These are phyloP conservation scores for Teratosphaeria gauchensis DNA, from an alignment of 2,329 filamentous ascomycete genomes.

Conservation along the genomic window DNA sequence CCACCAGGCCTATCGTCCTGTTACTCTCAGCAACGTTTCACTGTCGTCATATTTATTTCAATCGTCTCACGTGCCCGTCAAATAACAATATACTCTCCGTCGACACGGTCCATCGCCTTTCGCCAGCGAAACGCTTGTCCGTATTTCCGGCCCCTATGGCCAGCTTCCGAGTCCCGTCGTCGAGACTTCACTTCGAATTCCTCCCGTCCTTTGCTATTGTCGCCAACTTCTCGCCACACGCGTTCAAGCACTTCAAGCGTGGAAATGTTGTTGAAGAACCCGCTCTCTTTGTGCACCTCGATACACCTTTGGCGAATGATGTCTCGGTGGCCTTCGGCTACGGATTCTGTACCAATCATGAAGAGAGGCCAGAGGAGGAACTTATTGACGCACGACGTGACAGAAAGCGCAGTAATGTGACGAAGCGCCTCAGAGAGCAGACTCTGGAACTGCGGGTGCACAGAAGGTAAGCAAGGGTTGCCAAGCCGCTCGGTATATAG, in stretches of 20 bases:
- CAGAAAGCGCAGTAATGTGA: slow-evolving; percentile 70
- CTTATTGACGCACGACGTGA: slow-evolving; percentile 65
- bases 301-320: slow-evolving; percentile 71
- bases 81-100: slow-evolving; percentile 44
- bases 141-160: slow-evolving; percentile 10
- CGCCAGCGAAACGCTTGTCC: slow-evolving; percentile 40
- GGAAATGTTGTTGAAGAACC: slow-evolving; percentile 87
- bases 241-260: slow-evolving; percentile 78
- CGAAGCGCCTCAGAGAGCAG: slow-evolving; percentile 73
- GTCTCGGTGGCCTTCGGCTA: slow-evolving; percentile 67
- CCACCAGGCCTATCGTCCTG: too few relatives aligned
- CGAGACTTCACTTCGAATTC: slow-evolving; percentile 19
- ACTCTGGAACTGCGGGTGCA: slow-evolving; percentile 69
- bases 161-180: slow-evolving; percentile 17
- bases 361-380: slow-evolving; percentile 92
- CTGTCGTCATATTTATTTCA: too few relatives aligned
- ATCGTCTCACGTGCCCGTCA: slow-evolving; percentile 19
- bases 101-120: slow-evolving; percentile 40
- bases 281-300: slow-evolving; percentile 78
- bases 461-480: slow-evolving; percentile 62
- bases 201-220: slow-evolving; percentile 13
- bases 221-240: slow-evolving; percentile 52
- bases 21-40: too few relatives aligned
- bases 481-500: slow-evolving; percentile 85
- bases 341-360: slow-evolving; percentile 79